Evolutionary conservation across 1,284 basidiomycete species (phyloP).

Genomic region (Sporisorium scitamineum): DNA sequence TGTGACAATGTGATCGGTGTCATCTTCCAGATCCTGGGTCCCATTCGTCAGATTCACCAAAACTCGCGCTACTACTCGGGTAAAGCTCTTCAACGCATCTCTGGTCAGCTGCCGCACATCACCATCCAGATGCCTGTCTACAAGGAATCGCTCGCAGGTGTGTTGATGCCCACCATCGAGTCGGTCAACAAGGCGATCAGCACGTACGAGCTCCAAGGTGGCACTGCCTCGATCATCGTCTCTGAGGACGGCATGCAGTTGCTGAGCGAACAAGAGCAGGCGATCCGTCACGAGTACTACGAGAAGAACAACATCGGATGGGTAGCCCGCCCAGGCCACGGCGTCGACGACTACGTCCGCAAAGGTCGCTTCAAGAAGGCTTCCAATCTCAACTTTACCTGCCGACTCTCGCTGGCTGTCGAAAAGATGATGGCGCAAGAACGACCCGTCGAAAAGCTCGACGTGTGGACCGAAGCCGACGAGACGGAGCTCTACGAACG

Average conservation of each 20-base stretch:
- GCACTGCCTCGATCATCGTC: slow-evolving; percentile 80
- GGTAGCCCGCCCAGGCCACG: slow-evolving; percentile 81
- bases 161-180: slow-evolving; percentile 77
- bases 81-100: slow-evolving; percentile 73
- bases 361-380: slow-evolving; percentile 90
- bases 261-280: slow-evolving; percentile 75
- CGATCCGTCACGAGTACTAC: slow-evolving; percentile 79
- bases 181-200: slow-evolving; percentile 87
- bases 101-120: slow-evolving; percentile 78
- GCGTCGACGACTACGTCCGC: slow-evolving; percentile 78
- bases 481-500: slow-evolving; percentile 43
- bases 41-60: slow-evolving; percentile 76
- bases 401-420: slow-evolving; percentile 78
- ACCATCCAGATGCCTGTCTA: slow-evolving; percentile 84
- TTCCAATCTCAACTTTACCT: slow-evolving; percentile 87
- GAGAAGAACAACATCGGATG: slow-evolving; percentile 81
- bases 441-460: slow-evolving; percentile 14
- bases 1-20: slow-evolving; percentile 74
- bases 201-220: slow-evolving; percentile 84
- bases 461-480: slow-evolving; percentile 39
- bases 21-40: slow-evolving; percentile 62
- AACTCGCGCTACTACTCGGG: slow-evolving; percentile 70
- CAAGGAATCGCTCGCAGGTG: slow-evolving; percentile 73
- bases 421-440: slow-evolving; percentile 76
- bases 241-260: slow-evolving; percentile 81